A percentile compares a stretch with the other conserved stretches of the same genome.
phyloP scores from a whole-genome alignment of 495 filamentous ascomycete genomes.

The Aspergillus bertholletiae region DNA sequence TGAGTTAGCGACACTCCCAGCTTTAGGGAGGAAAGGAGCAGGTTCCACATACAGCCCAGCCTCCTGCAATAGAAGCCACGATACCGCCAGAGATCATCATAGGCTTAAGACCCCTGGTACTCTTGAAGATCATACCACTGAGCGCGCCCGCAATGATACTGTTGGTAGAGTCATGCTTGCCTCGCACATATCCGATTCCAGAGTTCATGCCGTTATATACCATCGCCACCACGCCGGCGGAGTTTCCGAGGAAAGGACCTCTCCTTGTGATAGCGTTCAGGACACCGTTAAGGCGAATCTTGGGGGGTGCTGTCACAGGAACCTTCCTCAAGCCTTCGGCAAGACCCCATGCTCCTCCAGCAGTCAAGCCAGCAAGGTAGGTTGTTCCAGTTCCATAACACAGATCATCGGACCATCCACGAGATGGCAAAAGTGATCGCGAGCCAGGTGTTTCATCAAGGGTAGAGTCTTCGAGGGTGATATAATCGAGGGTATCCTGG shows the following conservation, averaged over 20 bases:
- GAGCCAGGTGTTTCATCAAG: slow-evolving; percentile 85
- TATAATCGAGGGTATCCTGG: slow-evolving; percentile 87
- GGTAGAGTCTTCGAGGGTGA: slow-evolving; percentile 85
- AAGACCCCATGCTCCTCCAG: slow-evolving; percentile 89
- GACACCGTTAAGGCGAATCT: slow-evolving; percentile 86
- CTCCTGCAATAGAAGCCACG: slow-evolving; percentile 77
- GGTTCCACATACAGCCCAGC: slow-evolving; percentile 72
- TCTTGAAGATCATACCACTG: slow-evolving; percentile 94
- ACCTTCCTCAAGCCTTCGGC: slow-evolving; percentile 80
- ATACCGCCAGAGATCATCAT: slow-evolving; percentile 92
- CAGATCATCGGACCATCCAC: slow-evolving; percentile 96
- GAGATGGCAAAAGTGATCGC: slow-evolving; percentile 82
- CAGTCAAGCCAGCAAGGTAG: slow-evolving; percentile 79
- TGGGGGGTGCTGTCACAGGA: slow-evolving; percentile 69
- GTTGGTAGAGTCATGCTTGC: slow-evolving; percentile 89
- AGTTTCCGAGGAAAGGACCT: slow-evolving; percentile 96
- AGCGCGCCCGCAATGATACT: slow-evolving; percentile 78
- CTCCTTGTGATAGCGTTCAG: slow-evolving; percentile 88
- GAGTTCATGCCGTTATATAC: slow-evolving; percentile 94
- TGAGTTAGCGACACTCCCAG: slow-evolving; percentile 26
- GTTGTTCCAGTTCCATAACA: slow-evolving; percentile 96
- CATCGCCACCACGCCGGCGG: slow-evolving; percentile 89
- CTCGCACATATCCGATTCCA: slow-evolving; percentile 76
- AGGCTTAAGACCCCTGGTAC: slow-evolving; percentile 79
- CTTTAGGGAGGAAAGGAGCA: neutral